phyloP scores from a whole-genome alignment of 805 yeast genomes.

The Candida bentonensis region DNA sequence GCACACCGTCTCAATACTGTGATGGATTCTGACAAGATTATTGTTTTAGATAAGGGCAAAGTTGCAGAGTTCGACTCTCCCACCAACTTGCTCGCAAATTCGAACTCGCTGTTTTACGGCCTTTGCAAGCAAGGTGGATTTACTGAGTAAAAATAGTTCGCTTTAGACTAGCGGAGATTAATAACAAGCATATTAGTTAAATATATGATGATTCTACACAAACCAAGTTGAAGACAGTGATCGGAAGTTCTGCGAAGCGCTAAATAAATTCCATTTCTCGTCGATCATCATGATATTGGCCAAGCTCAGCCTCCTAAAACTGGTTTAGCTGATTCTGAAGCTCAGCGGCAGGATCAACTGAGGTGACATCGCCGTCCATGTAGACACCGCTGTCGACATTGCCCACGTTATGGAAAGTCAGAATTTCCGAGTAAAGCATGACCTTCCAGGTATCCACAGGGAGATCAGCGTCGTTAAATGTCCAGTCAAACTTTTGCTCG shows the following conservation, averaged over 20 bases:
- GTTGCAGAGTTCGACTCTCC: constrained; percentile 73
- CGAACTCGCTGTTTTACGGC: constrained; percentile 60
- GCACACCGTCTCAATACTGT: constrained; percentile 85
- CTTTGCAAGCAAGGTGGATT: constrained; percentile 75
- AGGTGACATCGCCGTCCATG: neutral
- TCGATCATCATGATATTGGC: too few species aligned
- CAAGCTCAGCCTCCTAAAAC: too few species aligned
- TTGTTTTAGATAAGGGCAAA: constrained; percentile 61
- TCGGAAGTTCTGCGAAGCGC: too few species aligned
- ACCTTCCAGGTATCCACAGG: constrained; percentile 98
- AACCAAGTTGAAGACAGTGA: neutral
- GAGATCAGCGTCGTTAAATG: constrained; percentile 92
- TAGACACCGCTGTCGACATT: constrained; percentile 23
- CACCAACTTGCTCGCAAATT: constrained; percentile 44
- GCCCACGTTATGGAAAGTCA: constrained; percentile 88
- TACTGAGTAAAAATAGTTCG: constrained; percentile 25
- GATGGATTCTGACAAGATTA: constrained; percentile 67
- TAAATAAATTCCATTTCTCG: too few species aligned
- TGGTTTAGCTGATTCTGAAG: neutral
- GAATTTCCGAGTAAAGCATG: constrained; percentile 95
- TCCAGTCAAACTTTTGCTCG: constrained; percentile 90
- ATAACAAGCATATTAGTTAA: neutral
- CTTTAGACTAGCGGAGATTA: neutral
- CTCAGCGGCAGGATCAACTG: neutral
- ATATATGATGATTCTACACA: neutral